phyloP scores from a whole-genome alignment of 2,329 filamentous ascomycete species.

The Penicillium sp. region DNA sequence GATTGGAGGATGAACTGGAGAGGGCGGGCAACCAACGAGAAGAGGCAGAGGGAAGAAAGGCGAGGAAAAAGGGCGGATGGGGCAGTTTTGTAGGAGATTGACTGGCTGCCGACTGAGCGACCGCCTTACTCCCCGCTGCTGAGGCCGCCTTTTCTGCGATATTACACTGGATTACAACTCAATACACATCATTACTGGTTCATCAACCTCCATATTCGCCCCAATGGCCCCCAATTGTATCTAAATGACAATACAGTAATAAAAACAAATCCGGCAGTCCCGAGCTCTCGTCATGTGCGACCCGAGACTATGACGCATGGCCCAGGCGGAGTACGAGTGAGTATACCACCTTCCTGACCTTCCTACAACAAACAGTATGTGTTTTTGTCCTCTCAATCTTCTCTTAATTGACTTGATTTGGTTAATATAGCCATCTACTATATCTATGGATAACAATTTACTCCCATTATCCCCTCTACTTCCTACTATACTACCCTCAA shows the following conservation, averaged over 20 bases:
- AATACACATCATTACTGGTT: constrained; percentile 1
- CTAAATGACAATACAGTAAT: not conserved
- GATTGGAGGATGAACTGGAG: constrained; percentile 34
- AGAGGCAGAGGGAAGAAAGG: constrained; percentile 39
- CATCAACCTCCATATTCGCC: not conserved
- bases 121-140: constrained; percentile 9
- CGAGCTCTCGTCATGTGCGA: constrained; percentile 11
- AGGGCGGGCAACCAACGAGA: constrained; percentile 43
- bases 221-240: constrained; percentile 4
- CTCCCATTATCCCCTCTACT: not conserved
- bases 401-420: not conserved
- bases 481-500: not conserved
- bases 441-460: not conserved
- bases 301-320: constrained; percentile 9
- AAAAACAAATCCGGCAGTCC: constrained; percentile 7
- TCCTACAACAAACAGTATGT: no score
- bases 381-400: not conserved
- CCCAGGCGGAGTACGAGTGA: no score
- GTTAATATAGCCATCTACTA: not conserved
- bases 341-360: not conserved
- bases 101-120: constrained; percentile 13
- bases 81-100: constrained; percentile 43
- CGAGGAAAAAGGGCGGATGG: constrained; percentile 41
- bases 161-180: not conserved
- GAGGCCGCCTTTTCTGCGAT: constrained; percentile 16